Base-by-base conservation (phyloP, 2,329 filamentous ascomycete genomes). In the Lasiodiplodia sp. region DNA sequence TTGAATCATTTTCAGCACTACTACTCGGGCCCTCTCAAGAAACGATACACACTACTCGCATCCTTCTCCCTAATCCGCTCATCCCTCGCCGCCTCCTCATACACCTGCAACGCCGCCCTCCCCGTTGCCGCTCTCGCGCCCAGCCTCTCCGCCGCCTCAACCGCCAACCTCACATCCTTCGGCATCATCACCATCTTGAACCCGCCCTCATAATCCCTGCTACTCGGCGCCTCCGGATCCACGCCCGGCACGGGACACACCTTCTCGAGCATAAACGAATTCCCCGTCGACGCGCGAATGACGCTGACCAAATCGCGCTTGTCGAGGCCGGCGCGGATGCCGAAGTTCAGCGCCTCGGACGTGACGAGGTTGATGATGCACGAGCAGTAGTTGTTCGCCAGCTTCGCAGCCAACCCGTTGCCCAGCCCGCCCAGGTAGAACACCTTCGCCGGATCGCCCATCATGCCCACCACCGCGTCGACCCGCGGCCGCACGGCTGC, bases 181-280 rank as follows among this genome's bases (percentile, higher is more conserved):
- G 77, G 66, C 76, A 78, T 76, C 76, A 78, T 78, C 69, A 77
- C 75, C 58, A 76, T 76, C 69, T 76, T 77, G 65, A 77, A 77
- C 1, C 76, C 76, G 0, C 75, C 75, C 53, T 70, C 74, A 67
- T 78, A 78, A 12, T 75, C 76, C 49, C 71, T 77, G 14, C 75
- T 79, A 23, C 78, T 79, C 10, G 80, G 79, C 14, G 79, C 79
- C 68, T 79, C 79, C 2, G 71, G 71, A 56, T 77, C 74, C 4
- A 80, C 73, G 1, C 80, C 80, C 1, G 76, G 76, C 8, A 78
- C 72, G 3, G 76, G 76, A 71, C 75, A 73, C 2, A 77, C 76
- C 23, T 76, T 75, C 40, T 78, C 76, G 67, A 75, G 75, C 75
- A 78, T 78, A 74, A 75, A 78, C n/a, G 69, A 72, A 60, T 77